phyloP scores from a whole-genome alignment of 257 asterid genomes.

The Capsicum chinense region DNA sequence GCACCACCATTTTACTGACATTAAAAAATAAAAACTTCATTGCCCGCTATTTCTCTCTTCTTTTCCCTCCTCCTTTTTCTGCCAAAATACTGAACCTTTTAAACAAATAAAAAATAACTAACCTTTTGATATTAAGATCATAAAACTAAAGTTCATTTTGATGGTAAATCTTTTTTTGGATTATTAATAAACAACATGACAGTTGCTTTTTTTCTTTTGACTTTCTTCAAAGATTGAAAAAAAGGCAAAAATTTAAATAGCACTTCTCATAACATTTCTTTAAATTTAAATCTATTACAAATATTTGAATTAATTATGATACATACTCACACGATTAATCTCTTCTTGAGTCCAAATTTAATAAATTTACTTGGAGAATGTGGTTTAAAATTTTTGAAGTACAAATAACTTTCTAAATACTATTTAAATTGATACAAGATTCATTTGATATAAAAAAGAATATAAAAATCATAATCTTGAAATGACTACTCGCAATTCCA shows the following conservation, averaged over 20 bases:
- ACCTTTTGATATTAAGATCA: too few species aligned
- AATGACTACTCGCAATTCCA: not conserved
- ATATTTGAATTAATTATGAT: not conserved
- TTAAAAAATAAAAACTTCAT: not conserved
- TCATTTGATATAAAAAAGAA: not conserved
- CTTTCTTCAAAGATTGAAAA: too few species aligned
- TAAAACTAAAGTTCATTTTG: too few species aligned
- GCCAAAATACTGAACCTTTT: slow-evolving; percentile 4
- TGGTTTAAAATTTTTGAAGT: not conserved
- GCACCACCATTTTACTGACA: not conserved
- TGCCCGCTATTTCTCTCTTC: not conserved
- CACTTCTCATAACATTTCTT: not conserved
- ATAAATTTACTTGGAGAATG: not conserved
- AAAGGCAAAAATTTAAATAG: not conserved
- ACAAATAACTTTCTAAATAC: too few species aligned
- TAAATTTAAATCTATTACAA: not conserved
- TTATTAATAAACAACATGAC: not conserved
- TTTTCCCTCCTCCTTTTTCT: not conserved
- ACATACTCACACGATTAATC: too few species aligned
- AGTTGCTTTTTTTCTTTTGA: not conserved
- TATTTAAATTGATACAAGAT: too few species aligned
- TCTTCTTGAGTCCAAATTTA: not conserved
- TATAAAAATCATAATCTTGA: not conserved
- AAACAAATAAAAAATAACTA: not conserved
- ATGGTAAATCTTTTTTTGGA: too few species aligned